Evolutionary conservation across 2,329 filamentous ascomycete genomes (phyloP).

Genomic region (Monosporascus ibericus): DNA sequence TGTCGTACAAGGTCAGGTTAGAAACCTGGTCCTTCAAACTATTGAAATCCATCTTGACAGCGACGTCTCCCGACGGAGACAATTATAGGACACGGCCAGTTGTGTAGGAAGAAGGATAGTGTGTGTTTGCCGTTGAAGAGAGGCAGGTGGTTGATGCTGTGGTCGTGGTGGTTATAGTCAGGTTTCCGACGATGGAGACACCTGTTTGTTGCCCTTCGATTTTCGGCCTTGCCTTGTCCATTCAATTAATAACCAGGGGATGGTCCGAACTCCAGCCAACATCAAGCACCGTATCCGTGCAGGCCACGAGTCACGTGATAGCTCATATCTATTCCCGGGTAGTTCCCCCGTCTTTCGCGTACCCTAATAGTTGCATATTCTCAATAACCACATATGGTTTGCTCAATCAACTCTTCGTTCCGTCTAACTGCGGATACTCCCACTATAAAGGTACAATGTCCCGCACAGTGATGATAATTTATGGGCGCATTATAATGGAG

Average conservation of each 20-base stretch:
- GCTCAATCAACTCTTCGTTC: too few species aligned
- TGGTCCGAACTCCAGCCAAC: too few species aligned
- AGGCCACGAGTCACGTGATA: too few species aligned
- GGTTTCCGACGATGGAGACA: not conserved
- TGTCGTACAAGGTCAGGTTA: conserved; percentile 88
- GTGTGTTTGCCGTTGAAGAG: not conserved
- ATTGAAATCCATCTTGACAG: conserved; percentile 70
- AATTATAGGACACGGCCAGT: conserved; percentile 1
- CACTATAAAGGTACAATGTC: too few species aligned
- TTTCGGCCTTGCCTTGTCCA: not conserved
- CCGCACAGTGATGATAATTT: too few species aligned
- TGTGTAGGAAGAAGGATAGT: conserved; percentile 1
- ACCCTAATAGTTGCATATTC: too few species aligned
- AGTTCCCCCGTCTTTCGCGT: too few species aligned
- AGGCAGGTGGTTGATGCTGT: not conserved
- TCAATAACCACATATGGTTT: too few species aligned
- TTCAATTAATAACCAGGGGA: not conserved
- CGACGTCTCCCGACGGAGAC: conserved; percentile 5
- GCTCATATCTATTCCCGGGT: too few species aligned
- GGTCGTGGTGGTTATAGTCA: not conserved
- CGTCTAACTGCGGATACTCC: too few species aligned
- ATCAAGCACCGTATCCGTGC: too few species aligned
- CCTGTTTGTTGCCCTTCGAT: not conserved
- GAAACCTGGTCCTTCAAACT: conserved; percentile 80
- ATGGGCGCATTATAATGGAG: too few species aligned